Percentiles rank a stretch among this genome's conserved stretches.
These are phyloP conservation scores for Ilyonectria destructans DNA, from an alignment of 2,329 filamentous ascomycete genomes.

Conservation along the genomic window DNA sequence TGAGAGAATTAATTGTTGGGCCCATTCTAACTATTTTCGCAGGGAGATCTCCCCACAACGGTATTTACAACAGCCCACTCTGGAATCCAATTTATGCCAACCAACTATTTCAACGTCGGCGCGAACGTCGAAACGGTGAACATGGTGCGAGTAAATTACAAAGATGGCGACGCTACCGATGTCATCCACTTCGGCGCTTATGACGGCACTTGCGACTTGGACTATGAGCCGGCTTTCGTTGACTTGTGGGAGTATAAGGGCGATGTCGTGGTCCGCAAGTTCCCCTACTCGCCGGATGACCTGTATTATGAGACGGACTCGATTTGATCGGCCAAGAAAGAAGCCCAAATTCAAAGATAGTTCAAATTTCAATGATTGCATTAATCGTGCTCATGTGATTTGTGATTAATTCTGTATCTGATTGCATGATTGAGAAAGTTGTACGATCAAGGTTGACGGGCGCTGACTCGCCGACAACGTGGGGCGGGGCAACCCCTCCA, in stretches of 20 bases:
- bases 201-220: conserved; percentile 47
- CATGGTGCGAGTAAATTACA: conserved; percentile 57
- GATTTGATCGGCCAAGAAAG: neutral
- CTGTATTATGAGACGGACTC: conserved; percentile 24
- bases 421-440: no score
- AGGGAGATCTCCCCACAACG: conserved; percentile 28
- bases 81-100: conserved; percentile 30
- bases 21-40: neutral
- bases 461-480: neutral
- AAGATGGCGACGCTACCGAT: conserved; percentile 49
- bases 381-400: no score
- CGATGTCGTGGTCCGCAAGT: conserved; percentile 43
- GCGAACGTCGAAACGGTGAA: conserved; percentile 46
- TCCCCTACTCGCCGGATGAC: conserved; percentile 18
- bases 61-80: conserved; percentile 27
- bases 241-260: conserved; percentile 56
- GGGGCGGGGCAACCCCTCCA: neutral
- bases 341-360: no score
- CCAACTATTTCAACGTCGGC: conserved; percentile 59
- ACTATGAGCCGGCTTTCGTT: conserved; percentile 47
- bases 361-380: no score
- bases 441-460: neutral
- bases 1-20: no score
- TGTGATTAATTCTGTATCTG: neutral
- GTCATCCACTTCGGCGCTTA: conserved; percentile 55